These are phyloP conservation scores for Aspergillus ostianus DNA, from an alignment of 495 filamentous ascomycete species.

Conservation along the genomic window DNA sequence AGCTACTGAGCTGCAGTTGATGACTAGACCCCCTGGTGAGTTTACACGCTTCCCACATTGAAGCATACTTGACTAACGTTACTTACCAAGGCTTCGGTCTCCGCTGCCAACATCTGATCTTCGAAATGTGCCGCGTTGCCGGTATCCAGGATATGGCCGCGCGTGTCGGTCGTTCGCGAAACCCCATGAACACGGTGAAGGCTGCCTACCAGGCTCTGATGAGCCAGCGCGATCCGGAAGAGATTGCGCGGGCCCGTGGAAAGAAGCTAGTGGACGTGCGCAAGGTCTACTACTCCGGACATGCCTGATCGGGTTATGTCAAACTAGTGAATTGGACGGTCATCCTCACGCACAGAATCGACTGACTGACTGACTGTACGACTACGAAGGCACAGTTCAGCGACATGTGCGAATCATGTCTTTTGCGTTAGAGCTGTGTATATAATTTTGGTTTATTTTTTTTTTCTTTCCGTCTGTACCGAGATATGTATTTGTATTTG, in stretches of 20 bases:
- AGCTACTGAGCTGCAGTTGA: constrained; percentile 75
- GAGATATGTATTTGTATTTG: constrained; percentile 17
- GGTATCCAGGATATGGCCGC: constrained; percentile 87
- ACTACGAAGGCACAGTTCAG: constrained; percentile 1
- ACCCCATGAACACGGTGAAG: constrained; percentile 96
- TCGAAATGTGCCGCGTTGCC: constrained; percentile 80
- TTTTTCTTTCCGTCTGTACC: constrained; percentile 28
- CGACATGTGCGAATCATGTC: constrained; percentile 13
- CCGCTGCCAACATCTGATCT: constrained; percentile 84
- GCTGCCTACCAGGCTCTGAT: constrained; percentile 78
- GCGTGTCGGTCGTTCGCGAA: constrained; percentile 71
- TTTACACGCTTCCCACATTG: not conserved
- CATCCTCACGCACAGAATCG: constrained; percentile 25
- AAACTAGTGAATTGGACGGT: constrained; percentile 2
- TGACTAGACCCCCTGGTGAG: constrained; percentile 83
- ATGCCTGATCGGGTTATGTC: constrained; percentile 34
- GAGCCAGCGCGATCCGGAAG: constrained; percentile 81
- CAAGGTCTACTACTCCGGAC: constrained; percentile 95
- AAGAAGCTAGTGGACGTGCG: constrained; percentile 94
- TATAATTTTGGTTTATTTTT: constrained; percentile 37
- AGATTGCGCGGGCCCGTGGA: constrained; percentile 79
- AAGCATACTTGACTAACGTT: constrained; percentile 17
- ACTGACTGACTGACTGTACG: constrained; percentile 26
- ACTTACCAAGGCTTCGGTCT: constrained; percentile 75
- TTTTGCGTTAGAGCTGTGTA: constrained; percentile 32